These are phyloP conservation scores for Pestalotiopsis fici DNA, from an alignment of 2,329 filamentous ascomycete species.

Conservation along the genomic window DNA sequence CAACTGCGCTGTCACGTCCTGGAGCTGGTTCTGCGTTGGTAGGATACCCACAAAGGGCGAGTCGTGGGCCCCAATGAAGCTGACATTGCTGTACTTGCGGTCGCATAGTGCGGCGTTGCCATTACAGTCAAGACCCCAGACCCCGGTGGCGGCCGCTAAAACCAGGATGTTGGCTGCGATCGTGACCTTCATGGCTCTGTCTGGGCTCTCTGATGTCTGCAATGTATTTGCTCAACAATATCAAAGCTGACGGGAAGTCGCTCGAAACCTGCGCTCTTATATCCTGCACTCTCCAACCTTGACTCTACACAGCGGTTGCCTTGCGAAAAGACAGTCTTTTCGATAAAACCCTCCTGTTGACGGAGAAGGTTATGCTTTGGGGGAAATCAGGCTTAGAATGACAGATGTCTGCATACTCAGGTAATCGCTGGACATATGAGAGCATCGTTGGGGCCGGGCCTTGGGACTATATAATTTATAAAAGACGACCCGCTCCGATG, in stretches of 20 bases:
- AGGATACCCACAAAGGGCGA: slow-evolving; percentile 61
- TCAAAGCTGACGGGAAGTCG: not conserved
- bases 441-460: not conserved
- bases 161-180: not conserved
- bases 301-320: not conserved
- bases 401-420: not conserved
- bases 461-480: not conserved
- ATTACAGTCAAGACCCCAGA: slow-evolving; percentile 48
- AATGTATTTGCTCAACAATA: not conserved
- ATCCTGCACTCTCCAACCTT: not conserved
- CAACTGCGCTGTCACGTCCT: slow-evolving; percentile 59
- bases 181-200: not conserved
- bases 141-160: slow-evolving; percentile 21
- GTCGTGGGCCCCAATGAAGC: slow-evolving; percentile 67
- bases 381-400: not conserved
- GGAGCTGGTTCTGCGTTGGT: slow-evolving; percentile 60
- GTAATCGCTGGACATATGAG: not conserved
- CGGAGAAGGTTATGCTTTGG: not conserved
- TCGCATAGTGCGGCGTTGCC: slow-evolving; percentile 56
- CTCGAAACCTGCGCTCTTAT: not conserved
- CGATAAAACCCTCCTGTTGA: not conserved
- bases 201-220: not conserved
- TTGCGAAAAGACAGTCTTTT: not conserved
- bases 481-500: not conserved
- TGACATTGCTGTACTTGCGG: slow-evolving; percentile 59